Percentiles rank a stretch among this genome's conserved stretches.
phyloP scores from a whole-genome alignment of 2,329 filamentous ascomycete genomes.

The Aplosporella prunicola region DNA sequence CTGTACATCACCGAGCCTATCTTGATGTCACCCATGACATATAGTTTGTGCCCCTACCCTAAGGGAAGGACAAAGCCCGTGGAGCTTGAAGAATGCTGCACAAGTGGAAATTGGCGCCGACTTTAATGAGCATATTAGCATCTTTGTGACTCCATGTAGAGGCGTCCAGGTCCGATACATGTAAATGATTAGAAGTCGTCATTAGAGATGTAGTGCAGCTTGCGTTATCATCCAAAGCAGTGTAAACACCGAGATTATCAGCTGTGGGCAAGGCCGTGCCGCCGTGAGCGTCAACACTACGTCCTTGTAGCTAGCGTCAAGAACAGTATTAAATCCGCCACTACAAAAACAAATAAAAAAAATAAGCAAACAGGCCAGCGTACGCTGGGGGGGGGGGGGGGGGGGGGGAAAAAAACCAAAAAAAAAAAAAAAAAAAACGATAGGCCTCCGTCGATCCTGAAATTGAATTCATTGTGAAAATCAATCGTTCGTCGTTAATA shows the following conservation, averaged over 20 bases:
- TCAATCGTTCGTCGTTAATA: too few species aligned
- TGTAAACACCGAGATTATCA: neutral
- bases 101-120: neutral
- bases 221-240: too few species aligned
- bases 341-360: too few species aligned
- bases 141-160: neutral
- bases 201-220: too few species aligned
- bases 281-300: constrained; percentile 7
- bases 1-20: neutral
- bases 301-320: constrained; percentile 4
- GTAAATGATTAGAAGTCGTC: neutral
- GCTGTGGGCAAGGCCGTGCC: neutral
- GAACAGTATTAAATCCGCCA: too few species aligned
- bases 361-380: too few species aligned
- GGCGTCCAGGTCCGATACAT: neutral
- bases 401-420: too few species aligned
- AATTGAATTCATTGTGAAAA: too few species aligned
- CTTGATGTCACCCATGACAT: constrained; percentile 2
- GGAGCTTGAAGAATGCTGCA: neutral
- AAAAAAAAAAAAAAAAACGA: too few species aligned
- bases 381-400: too few species aligned
- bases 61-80: neutral
- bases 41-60: neutral
- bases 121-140: neutral
- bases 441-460: too few species aligned